Evolutionary conservation across 805 yeast genomes (phyloP).

Genomic region (Schwanniomyces polymorphus): DNA sequence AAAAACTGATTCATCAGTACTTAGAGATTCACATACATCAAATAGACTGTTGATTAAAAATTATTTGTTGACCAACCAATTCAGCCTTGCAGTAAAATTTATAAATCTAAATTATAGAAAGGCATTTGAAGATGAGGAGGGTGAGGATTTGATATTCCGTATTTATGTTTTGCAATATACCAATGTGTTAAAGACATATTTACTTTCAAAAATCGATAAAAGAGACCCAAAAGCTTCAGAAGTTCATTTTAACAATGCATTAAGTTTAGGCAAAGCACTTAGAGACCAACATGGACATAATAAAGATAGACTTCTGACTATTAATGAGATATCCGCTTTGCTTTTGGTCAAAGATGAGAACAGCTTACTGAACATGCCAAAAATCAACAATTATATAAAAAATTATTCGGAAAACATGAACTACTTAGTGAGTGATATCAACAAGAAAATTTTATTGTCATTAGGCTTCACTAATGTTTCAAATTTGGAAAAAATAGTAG

Average conservation of each 20-base stretch:
- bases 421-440: constrained; percentile 20
- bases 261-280: constrained; percentile 15
- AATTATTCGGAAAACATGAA: constrained; percentile 18
- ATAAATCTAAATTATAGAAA: constrained; percentile 17
- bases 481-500: constrained; percentile 30
- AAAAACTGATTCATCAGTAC: constrained; percentile 9
- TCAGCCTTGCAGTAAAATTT: constrained; percentile 21
- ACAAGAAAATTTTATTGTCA: constrained; percentile 20
- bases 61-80: constrained; percentile 20
- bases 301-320: constrained; percentile 3
- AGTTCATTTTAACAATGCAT: constrained; percentile 16
- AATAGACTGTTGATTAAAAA: constrained; percentile 24
- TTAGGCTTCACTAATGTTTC: constrained; percentile 25
- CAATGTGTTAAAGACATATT: constrained; percentile 17
- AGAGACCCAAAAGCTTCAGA: background rate
- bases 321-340: constrained; percentile 21
- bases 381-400: constrained; percentile 17
- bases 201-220: constrained; percentile 15
- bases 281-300: constrained; percentile 11
- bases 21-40: constrained; percentile 19
- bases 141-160: constrained; percentile 20
- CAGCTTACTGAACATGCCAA: constrained; percentile 21
- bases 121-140: constrained; percentile 10
- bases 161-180: constrained; percentile 24
- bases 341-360: constrained; percentile 19